Conservation (phyloP, 2,329 filamentous ascomycete genomes). For the Knufia fluminis region DNA sequence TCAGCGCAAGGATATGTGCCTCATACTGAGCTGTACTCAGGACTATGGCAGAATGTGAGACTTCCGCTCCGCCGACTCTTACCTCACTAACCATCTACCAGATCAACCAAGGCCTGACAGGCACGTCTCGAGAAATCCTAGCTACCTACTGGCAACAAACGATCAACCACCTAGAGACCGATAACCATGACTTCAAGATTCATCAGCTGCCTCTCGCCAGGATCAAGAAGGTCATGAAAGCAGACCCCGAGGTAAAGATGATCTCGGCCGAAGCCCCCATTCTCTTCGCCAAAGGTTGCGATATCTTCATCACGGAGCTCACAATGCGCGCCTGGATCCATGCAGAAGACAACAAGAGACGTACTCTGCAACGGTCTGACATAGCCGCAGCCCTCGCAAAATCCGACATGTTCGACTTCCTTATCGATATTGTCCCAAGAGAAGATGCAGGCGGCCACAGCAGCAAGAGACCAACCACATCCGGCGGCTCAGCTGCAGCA, state of each 20-base stretch:
- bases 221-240: constrained; percentile 99
- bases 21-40: constrained; percentile 82
- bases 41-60: constrained; percentile 87
- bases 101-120: constrained; percentile 91
- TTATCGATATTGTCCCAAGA: constrained; percentile 95
- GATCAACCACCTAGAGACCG: constrained; percentile 87
- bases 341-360: constrained; percentile 95
- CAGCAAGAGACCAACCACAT: constrained; percentile 40
- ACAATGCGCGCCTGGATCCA: constrained; percentile 99
- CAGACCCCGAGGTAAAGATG: constrained; percentile 98
- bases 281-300: constrained; percentile 94
- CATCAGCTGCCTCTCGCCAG: constrained; percentile 94
- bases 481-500: constrained; percentile 38
- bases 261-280: constrained; percentile 97
- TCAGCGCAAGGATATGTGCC: constrained; percentile 80
- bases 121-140: constrained; percentile 90
- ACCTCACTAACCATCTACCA: constrained; percentile 29
- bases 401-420: constrained; percentile 99
- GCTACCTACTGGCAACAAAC: constrained; percentile 99
- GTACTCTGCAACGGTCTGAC: constrained; percentile 88
- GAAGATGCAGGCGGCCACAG: constrained; percentile 63
- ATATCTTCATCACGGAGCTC: constrained; percentile 97
- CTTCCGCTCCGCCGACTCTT: constrained; percentile 9
- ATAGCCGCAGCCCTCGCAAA: constrained; percentile 93
- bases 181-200: constrained; percentile 96